Base-by-base conservation (phyloP, 192 early-diverging fungal genomes). In the Coemansia sp. region DNA sequence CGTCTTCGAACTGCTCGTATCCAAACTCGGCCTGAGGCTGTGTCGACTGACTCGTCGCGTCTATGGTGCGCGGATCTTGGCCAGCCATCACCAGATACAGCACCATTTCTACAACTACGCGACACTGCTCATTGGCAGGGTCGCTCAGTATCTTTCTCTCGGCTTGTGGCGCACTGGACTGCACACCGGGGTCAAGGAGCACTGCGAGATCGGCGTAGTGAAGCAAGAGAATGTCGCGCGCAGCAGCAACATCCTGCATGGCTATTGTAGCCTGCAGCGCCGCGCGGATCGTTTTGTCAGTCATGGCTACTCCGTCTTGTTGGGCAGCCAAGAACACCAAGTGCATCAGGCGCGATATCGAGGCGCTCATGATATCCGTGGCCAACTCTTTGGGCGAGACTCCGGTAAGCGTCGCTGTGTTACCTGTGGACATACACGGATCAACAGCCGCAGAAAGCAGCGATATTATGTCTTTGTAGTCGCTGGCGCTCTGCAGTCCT, bases 221-320 rank as follows among this genome's bases (percentile, higher is more conserved):
- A 10, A 69, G 41, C n/a, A 21, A 34, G 34, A 79, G 48, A 10
- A 56, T 65, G 50, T 79, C 76, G 42, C 76, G 65, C 0, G 59
- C 70, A 0, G 70, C 76, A 14, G 66, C 29, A 8, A 58, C 38
- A 39, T 79, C 76, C 26, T 53, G 53, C 33, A 14, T 33, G 0
- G 60, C 35, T 12, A 53, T 55, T 3, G 69, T 63, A 3, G 52
- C 22, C 9, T 63, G 43, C 12, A 79, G 60, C 4, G 67, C 66
- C 22, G 58, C 29, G 19, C 32, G 41, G 3, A 62, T 52, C 52
- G 69, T 41, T 1, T 34, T 36, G 5, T 32, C 24, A 5, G 62
- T 34, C 1, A 68, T 37, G 14, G 21, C 2, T 4, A 66, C 29
- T 0, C 53, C 56, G 18, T 73, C 76, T 22, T 63, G 58, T 1